These are phyloP conservation scores for Botryobasidium botryosum DNA, from an alignment of 768 basidiomycete genomes.

Conservation along the genomic window DNA sequence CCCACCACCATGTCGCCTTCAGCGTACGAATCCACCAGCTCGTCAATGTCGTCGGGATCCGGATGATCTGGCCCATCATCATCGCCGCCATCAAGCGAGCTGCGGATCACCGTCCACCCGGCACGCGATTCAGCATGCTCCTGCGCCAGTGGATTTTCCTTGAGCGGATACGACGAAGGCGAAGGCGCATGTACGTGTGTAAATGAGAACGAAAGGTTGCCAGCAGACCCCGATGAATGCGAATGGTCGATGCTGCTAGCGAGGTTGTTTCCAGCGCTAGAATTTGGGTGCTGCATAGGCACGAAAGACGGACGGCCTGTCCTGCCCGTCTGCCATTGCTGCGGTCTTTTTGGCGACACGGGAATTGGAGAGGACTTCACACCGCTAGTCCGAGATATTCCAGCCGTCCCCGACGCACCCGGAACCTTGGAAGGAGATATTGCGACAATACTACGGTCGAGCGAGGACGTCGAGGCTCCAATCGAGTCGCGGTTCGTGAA, in stretches of 20 bases:
- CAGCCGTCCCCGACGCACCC: too few species aligned
- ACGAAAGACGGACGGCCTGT: background rate
- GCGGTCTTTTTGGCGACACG: background rate
- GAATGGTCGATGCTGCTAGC: slow-evolving; percentile 27
- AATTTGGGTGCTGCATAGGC: background rate
- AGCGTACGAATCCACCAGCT: slow-evolving; percentile 38
- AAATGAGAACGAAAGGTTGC: slow-evolving; percentile 54
- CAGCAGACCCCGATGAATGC: slow-evolving; percentile 5
- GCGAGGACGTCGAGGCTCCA: slow-evolving; percentile 1
- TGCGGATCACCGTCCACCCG: slow-evolving; percentile 58
- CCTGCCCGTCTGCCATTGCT: background rate
- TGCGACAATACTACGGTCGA: too few species aligned
- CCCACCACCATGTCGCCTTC: slow-evolving; percentile 65
- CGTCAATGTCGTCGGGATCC: slow-evolving; percentile 15
- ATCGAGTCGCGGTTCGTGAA: slow-evolving; percentile 1
- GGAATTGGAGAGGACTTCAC: background rate
- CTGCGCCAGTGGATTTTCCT: slow-evolving; percentile 10
- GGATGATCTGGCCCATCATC: slow-evolving; percentile 13
- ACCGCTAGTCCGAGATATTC: too few species aligned
- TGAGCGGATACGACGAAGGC: slow-evolving; percentile 57
- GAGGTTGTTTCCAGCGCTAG: slow-evolving; percentile 26
- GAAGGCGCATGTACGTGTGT: slow-evolving; percentile 62
- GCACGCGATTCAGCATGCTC: slow-evolving; percentile 10
- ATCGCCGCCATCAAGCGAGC: slow-evolving; percentile 13
- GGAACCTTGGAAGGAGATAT: too few species aligned